These are phyloP conservation scores for Linnemannia schmuckeri DNA, from an alignment of 192 early-diverging fungal genomes.

Conservation along the genomic window DNA sequence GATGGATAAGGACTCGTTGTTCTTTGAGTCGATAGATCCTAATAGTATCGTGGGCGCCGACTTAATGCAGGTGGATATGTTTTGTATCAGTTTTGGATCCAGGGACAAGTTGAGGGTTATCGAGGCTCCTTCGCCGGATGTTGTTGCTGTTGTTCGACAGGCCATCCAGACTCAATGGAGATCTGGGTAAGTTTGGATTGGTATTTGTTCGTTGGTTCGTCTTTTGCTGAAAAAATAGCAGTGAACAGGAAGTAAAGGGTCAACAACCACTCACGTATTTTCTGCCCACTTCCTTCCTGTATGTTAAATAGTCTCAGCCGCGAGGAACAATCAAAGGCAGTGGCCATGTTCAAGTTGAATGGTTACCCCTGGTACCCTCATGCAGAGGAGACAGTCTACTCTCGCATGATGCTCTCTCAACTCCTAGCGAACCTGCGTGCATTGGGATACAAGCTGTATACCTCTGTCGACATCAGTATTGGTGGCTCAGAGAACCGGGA, in stretches of 20 bases:
- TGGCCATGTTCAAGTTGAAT: slow-evolving; percentile 8
- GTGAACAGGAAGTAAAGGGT: background rate
- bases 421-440: slow-evolving; percentile 29
- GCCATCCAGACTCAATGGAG: slow-evolving; percentile 28
- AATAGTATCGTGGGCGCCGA: background rate
- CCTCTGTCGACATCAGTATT: slow-evolving; percentile 6
- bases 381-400: slow-evolving; percentile 12
- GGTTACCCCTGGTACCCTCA: slow-evolving; percentile 12
- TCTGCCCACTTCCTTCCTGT: too few species aligned
- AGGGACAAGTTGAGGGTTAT: slow-evolving; percentile 19
- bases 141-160: slow-evolving; percentile 13
- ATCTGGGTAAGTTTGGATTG: slow-evolving; percentile 13
- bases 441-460: slow-evolving; percentile 20
- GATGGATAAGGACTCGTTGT: slow-evolving; percentile 14
- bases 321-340: background rate
- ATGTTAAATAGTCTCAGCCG: slow-evolving; percentile 4
- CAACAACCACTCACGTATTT: too few species aligned
- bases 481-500: background rate
- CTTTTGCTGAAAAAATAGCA: background rate
- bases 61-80: slow-evolving; percentile 19
- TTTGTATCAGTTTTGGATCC: slow-evolving; percentile 11
- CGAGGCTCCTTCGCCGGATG: background rate
- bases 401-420: slow-evolving; percentile 29
- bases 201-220: background rate
- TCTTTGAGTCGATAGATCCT: slow-evolving; percentile 8